Evolutionary conservation across 2,329 filamentous ascomycete species (phyloP), one percentile per base, ranked within the genome.

Genomic region (Chaetomium strumarium): DNA sequence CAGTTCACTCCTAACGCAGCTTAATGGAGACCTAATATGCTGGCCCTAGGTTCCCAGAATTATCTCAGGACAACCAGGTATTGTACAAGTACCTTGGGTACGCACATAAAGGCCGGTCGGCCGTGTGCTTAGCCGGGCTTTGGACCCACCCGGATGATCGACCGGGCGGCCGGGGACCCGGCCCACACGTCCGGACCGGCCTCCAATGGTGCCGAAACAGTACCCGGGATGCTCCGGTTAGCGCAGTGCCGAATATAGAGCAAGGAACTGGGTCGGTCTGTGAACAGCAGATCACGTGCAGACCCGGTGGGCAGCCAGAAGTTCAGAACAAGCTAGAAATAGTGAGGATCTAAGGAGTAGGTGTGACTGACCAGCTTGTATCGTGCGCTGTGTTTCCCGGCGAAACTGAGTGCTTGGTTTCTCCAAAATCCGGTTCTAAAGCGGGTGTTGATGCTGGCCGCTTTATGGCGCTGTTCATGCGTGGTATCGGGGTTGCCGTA

Each of bases 21-120:
- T 24, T 7, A 24, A 24, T 7, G 4, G 7, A 24, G 24, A 24
- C 24, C 24, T 24, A 7, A 24, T 24, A 24, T 49, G 47, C 43
- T 49, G 47, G 39, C 48, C 48, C 48, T 12, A 5, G 36, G 10
- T 30, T 40, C 3, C 49, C 34, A 51, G 19, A 46, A 45, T 20
- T 46, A 51, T 31, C 37, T 30, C n/a, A 36, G 46, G 46, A 51
- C 49, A 30, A 24, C n/a, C 24, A 13, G 33, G 33, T 36, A 4
- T 4, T 24, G 24, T n/a, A n/a, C n/a, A n/a, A n/a, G n/a, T n/a
- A n/a, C n/a, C n/a, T n/a, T n/a, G n/a, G n/a, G n/a, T n/a, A n/a
- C n/a, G n/a, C n/a, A n/a, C n/a, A n/a, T n/a, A n/a, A 7, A 24
- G 13, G 17, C 45, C 45, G 29, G 17, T 38, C 38, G 37, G 37